These are phyloP conservation scores for Phytophthora sp. DNA, from an alignment of 352 stramenopile genomes.

Conservation along the genomic window DNA sequence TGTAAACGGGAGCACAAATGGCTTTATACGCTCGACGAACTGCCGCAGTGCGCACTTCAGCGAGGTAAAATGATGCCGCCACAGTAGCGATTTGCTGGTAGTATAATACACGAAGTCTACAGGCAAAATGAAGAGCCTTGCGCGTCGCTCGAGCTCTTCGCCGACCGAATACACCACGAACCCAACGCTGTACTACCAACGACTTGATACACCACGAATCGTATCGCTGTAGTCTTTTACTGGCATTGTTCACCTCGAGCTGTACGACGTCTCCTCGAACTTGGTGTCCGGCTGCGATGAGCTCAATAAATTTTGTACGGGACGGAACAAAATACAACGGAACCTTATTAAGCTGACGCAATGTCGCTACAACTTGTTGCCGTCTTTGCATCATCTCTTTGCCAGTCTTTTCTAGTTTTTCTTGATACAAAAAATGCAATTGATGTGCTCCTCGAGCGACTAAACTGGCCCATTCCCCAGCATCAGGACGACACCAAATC, in stretches of 20 bases:
- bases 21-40: conserved; percentile 38
- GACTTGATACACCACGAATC: conserved; percentile 63
- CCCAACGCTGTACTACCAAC: conserved; percentile 64
- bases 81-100: conserved; percentile 28
- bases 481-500: conserved; percentile 78
- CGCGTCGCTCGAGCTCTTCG: conserved; percentile 31
- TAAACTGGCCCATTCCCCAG: conserved; percentile 72
- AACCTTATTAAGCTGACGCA: conserved; percentile 65
- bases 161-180: conserved; percentile 53
- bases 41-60: conserved; percentile 34
- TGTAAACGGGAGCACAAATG: conserved; percentile 53
- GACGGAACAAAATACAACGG: conserved; percentile 63
- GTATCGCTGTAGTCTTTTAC: conserved; percentile 67
- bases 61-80: conserved; percentile 43
- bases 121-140: conserved; percentile 42
- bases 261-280: conserved; percentile 77
- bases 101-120: conserved; percentile 41
- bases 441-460: conserved; percentile 65
- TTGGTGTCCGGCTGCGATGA: conserved; percentile 60
- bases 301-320: conserved; percentile 47
- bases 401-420: conserved; percentile 53
- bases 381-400: conserved; percentile 64
- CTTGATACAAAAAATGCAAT: conserved; percentile 74
- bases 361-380: conserved; percentile 46
- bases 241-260: conserved; percentile 66